These are phyloP conservation scores for Colletotrichum neosansevieriae DNA, from an alignment of 2,329 filamentous ascomycete species.

Conservation along the genomic window DNA sequence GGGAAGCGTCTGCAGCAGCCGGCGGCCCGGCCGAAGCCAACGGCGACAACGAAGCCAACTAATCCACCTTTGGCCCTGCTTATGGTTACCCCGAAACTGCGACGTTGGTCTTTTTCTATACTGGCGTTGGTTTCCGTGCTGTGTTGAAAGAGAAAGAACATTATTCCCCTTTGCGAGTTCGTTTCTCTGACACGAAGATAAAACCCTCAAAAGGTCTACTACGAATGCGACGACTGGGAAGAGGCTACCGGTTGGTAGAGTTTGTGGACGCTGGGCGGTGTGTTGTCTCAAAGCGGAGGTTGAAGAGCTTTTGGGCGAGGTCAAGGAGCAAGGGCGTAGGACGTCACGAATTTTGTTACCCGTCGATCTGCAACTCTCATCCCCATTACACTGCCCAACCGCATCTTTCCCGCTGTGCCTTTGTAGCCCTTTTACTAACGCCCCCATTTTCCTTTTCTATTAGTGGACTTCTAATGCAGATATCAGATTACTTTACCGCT, in stretches of 20 bases:
- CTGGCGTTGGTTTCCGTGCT: conserved; percentile 62
- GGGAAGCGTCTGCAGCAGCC: conserved; percentile 74
- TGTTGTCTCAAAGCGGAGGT: conserved; percentile 21
- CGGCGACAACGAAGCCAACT: conserved; percentile 66
- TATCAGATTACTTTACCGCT: conserved; percentile 62
- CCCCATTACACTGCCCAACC: conserved; percentile 23
- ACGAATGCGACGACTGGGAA: conserved; percentile 41
- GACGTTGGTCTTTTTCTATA: conserved; percentile 60
- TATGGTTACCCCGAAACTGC: conserved; percentile 50
- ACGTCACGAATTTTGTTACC: conserved; percentile 19
- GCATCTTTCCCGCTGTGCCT: conserved; percentile 38
- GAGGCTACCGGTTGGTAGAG: conserved; percentile 37
- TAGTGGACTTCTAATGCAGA: conserved; percentile 75
- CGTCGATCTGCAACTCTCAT: conserved; percentile 38
- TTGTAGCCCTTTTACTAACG: conserved; percentile 46
- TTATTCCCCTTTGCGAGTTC: conserved; percentile 57
- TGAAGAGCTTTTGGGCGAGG: conserved; percentile 24
- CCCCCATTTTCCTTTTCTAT: conserved; percentile 59
- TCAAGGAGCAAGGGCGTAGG: conserved; percentile 2
- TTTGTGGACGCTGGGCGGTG: conserved; percentile 35
- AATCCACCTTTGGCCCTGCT: conserved; percentile 43
- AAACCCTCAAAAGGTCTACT: conserved; percentile 44
- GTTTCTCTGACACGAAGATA: conserved; percentile 51
- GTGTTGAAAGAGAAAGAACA: conserved; percentile 58
- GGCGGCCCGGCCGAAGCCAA: conserved; percentile 61